Evolutionary conservation across 805 yeast genomes (phyloP), one percentile per base, ranked within the genome.

Genomic region (Priceomyces fermenticarens): DNA sequence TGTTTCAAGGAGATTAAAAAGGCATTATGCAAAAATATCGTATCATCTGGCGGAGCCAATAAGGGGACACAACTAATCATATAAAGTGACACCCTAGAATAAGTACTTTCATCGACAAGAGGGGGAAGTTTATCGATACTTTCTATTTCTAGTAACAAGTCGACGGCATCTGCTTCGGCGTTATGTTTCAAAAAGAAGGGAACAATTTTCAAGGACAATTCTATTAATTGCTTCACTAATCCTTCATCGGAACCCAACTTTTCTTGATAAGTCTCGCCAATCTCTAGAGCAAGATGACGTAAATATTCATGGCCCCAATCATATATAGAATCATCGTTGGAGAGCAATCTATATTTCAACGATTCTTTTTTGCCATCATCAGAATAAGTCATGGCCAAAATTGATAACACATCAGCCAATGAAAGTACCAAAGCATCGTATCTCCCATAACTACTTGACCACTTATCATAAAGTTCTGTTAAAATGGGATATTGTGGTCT

Each of bases 301-400:
- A 91, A 80, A 62, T 93, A 93, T 66, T 93, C 99, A 62, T 93
- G 98, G 34, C 99, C 99, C 99, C 99, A 93, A 54, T 82, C 85
- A 38, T 83, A 82, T 46, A 86, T 76, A 38, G 80, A 75, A 26
- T 70, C 73, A 36, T 70, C 75, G 10, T 71, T 64, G 25, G 75
- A 61, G 44, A 70, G 57, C 52, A 93, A 72, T 57, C 98, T 79
- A 66, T 80, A 93, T 57, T 81, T 83, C 43, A 90, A 73, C 12
- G 90, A 81, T 47, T 88, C 96, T 39, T 85, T 78, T 47, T 81
- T 79, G 44, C 87, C 88, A 38, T 80, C 82, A 47, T 85, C 90
- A 3, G 95, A 81, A 60, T 86, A 87, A 3, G 98, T 90, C 95
- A 90, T 91, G 31, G 96, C 96, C 53, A 93, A 72, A 2, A 93